Conservation (phyloP, 257 asterid genomes). For the Solanum medicagineum region DNA sequence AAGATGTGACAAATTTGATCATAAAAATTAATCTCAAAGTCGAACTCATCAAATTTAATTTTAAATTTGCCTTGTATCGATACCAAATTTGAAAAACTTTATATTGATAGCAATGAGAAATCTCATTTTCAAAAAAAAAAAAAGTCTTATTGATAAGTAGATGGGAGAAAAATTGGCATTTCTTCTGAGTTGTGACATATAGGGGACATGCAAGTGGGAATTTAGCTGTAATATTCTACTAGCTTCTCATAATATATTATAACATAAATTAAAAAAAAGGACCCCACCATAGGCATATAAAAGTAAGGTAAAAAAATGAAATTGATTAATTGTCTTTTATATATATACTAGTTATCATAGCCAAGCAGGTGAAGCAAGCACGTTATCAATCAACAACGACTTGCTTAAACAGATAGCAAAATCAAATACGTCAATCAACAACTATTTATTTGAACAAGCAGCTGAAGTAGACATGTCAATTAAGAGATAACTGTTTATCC, state of each 20-base stretch:
- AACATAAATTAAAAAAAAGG: background rate
- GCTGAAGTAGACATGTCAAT: no score
- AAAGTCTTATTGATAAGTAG: background rate
- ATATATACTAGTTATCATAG: no score
- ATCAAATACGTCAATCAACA: accelerated
- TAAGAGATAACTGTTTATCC: no score
- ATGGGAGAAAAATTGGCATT: background rate
- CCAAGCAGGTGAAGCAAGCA: no score
- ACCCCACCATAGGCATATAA: background rate
- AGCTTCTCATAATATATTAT: background rate
- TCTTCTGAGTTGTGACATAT: background rate
- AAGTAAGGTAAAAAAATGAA: background rate
- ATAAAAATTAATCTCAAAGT: no score
- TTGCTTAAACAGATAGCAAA: no score
- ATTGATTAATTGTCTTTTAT: background rate
- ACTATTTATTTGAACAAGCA: no score
- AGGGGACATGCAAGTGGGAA: conserved; percentile 7
- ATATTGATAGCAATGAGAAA: background rate
- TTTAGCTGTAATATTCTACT: background rate
- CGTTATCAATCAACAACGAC: no score
- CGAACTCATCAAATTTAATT: no score
- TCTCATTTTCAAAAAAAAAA: background rate
- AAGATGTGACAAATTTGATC: no score
- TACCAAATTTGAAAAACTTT: background rate
- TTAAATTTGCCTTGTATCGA: no score